Evolutionary conservation across 805 yeast genomes (phyloP).

Genomic region (Suhomyces xylopsoci): DNA sequence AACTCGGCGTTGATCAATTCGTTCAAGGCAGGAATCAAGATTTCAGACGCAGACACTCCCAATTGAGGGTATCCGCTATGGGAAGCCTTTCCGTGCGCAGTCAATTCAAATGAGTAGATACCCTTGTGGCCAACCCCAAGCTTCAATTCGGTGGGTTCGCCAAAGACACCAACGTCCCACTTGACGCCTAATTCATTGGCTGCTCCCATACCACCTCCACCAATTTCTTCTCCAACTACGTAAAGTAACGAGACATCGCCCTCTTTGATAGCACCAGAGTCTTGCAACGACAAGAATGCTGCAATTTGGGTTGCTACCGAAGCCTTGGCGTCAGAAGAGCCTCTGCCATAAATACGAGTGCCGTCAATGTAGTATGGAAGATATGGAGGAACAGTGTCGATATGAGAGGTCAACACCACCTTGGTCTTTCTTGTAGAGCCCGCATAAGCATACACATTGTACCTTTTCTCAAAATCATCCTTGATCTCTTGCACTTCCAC

Average conservation of each 20-base stretch:
- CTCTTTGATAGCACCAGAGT: slow-evolving; percentile 34
- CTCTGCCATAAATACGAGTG: slow-evolving; percentile 58
- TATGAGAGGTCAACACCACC: slow-evolving; percentile 59
- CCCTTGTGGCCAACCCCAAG: slow-evolving; percentile 74
- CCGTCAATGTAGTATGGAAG: slow-evolving; percentile 49
- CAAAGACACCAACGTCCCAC: slow-evolving; percentile 66
- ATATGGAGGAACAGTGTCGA: slow-evolving; percentile 72
- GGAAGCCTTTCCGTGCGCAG: slow-evolving; percentile 54
- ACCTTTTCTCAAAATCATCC: slow-evolving; percentile 28
- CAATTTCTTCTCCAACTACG: slow-evolving; percentile 72
- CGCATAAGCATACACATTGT: slow-evolving; percentile 56
- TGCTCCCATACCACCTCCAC: slow-evolving; percentile 58
- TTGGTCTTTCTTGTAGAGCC: slow-evolving; percentile 45
- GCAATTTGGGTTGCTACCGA: slow-evolving; percentile 62
- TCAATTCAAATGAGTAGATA: slow-evolving; percentile 37
- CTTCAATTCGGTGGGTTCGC: slow-evolving; percentile 72
- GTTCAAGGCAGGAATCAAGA: slow-evolving; percentile 49
- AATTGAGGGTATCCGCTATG: slow-evolving; percentile 72
- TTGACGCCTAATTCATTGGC: slow-evolving; percentile 40
- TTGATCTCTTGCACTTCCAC: slow-evolving; percentile 44
- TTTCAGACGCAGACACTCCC: slow-evolving; percentile 61
- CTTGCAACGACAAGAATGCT: slow-evolving; percentile 48
- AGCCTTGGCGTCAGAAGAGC: slow-evolving; percentile 69
- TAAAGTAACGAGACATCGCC: slow-evolving; percentile 59
- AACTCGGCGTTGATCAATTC: slow-evolving; percentile 41